Evolutionary conservation across 768 basidiomycete species (phyloP).

Genomic region (Lactarius quietus): DNA sequence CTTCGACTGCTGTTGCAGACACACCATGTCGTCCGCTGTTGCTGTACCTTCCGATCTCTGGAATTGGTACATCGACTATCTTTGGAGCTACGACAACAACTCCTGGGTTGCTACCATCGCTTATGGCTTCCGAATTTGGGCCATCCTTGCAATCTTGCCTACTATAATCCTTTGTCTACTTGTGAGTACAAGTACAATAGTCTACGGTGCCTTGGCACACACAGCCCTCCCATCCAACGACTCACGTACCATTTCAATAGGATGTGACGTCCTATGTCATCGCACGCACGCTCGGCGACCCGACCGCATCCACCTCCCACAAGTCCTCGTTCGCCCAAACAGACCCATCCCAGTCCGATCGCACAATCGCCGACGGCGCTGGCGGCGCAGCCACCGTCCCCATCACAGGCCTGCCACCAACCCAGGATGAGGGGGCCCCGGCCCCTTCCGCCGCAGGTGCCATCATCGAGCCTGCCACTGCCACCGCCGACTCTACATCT

Average conservation of each 20-base stretch:
- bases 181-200: conserved; percentile 45
- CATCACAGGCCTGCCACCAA: neutral
- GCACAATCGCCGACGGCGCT: neutral
- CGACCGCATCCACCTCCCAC: conserved; percentile 70
- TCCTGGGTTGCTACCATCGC: conserved; percentile 70
- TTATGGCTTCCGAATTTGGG: conserved; percentile 60
- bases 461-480: neutral
- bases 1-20: neutral
- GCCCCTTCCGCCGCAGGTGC: neutral
- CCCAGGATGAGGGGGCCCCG: neutral
- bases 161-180: conserved; percentile 62
- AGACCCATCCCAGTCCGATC: neutral
- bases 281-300: conserved; percentile 73
- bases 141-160: conserved; percentile 45
- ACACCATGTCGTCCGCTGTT: conserved; percentile 25
- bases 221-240: neutral
- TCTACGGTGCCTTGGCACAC: conserved; percentile 1
- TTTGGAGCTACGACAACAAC: conserved; percentile 59
- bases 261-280: conserved; percentile 80
- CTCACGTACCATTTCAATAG: conserved; percentile 36
- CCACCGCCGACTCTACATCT: too few relatives aligned
- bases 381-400: neutral
- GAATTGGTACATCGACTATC: conserved; percentile 55
- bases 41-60: conserved; percentile 48
- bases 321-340: conserved; percentile 28